Conservation (phyloP, 805 yeast species). For the Metschnikowia vanudenii region DNA sequence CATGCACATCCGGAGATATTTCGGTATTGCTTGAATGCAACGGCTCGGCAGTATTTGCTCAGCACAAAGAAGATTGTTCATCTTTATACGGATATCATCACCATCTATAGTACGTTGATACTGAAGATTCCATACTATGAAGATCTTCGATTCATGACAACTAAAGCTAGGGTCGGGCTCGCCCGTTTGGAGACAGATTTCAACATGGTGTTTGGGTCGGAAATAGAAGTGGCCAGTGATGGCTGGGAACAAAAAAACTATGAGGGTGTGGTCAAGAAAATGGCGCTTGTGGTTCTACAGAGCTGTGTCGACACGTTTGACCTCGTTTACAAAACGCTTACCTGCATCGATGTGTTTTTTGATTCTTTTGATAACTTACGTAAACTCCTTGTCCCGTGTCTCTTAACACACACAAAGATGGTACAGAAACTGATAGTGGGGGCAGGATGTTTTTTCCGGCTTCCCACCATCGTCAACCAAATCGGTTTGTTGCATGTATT, state of each 20-base stretch:
- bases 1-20: slow-evolving; percentile 31
- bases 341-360: slow-evolving; percentile 40
- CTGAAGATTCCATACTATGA: slow-evolving; percentile 41
- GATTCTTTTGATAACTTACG: slow-evolving; percentile 36
- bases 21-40: slow-evolving; percentile 33
- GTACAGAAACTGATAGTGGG: slow-evolving; percentile 28
- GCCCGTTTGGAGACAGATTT: slow-evolving; percentile 32
- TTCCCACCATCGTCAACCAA: slow-evolving; percentile 34
- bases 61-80: slow-evolving; percentile 35
- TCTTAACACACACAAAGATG: slow-evolving; percentile 32
- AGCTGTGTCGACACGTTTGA: slow-evolving; percentile 16
- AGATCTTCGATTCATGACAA: slow-evolving; percentile 37
- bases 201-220: slow-evolving; percentile 28
- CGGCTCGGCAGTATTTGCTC: slow-evolving; percentile 26
- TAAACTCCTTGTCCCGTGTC: slow-evolving; percentile 37
- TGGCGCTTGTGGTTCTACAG: slow-evolving; percentile 18
- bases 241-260: slow-evolving; percentile 30
- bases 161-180: slow-evolving; percentile 21
- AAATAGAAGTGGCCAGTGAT: slow-evolving; percentile 5
- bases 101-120: slow-evolving; percentile 39
- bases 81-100: slow-evolving; percentile 36
- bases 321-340: slow-evolving; percentile 25
- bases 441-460: slow-evolving; percentile 26
- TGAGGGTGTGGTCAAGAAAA: slow-evolving; percentile 24
- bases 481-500: slow-evolving; percentile 21